These are phyloP conservation scores for Rhododendron mucronatum DNA, from an alignment of 148 eudicot genomes.

Conservation along the genomic window DNA sequence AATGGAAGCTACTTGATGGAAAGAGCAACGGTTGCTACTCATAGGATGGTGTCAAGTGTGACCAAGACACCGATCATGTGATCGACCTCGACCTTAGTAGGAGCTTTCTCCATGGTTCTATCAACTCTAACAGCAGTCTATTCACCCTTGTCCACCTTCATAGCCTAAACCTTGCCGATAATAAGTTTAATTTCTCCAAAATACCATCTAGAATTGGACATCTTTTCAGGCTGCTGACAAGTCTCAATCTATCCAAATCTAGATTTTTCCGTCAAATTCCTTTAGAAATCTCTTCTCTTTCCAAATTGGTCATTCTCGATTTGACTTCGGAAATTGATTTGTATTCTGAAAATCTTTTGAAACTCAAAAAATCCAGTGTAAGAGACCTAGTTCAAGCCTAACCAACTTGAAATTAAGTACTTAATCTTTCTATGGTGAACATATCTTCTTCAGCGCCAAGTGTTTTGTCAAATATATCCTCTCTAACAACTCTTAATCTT, in stretches of 20 bases:
- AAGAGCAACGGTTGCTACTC: background rate
- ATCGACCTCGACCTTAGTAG: background rate
- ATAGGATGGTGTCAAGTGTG: background rate
- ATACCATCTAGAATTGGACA: constrained; percentile 24
- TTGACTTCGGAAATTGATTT: constrained; percentile 8
- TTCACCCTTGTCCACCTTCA: constrained; percentile 15
- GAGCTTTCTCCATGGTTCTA: background rate
- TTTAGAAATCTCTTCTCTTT: constrained; percentile 19
- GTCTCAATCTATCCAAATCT: constrained; percentile 3
- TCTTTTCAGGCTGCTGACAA: constrained; percentile 15
- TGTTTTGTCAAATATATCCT: no score
- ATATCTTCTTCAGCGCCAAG: no score
- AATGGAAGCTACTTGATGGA: background rate
- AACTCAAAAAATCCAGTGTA: background rate
- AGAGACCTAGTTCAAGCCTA: no score
- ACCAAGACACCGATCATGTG: background rate
- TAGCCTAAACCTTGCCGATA: constrained; percentile 25
- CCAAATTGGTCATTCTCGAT: constrained; percentile 19
- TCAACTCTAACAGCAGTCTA: background rate
- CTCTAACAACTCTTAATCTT: no score
- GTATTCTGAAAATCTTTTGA: constrained; percentile 11
- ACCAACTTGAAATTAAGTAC: no score
- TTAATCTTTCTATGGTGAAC: no score
- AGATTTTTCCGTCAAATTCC: constrained; percentile 34
- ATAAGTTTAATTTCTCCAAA: constrained; percentile 20